Conservation (phyloP, 305 asterid genomes). For the Fraxinus latifolia region DNA sequence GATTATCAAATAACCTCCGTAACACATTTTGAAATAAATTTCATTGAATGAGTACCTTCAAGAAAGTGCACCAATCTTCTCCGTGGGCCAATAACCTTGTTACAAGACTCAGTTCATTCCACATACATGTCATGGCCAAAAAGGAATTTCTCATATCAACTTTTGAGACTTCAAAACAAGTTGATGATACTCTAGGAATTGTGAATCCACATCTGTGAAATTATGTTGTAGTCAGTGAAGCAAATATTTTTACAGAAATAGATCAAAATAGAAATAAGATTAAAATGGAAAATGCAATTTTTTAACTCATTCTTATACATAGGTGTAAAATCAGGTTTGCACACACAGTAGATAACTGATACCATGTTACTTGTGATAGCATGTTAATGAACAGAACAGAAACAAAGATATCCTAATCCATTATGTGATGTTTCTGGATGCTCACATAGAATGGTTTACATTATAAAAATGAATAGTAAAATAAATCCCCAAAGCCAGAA, state of each 20-base stretch:
- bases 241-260: conserved; percentile 13
- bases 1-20: neutral
- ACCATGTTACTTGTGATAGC: neutral
- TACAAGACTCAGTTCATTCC: conserved; percentile 55
- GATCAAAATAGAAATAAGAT: conserved; percentile 8
- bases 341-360: neutral
- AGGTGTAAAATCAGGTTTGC: neutral
- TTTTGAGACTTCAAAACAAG: conserved; percentile 82
- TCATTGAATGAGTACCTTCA: conserved; percentile 47
- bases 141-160: conserved; percentile 53
- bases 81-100: conserved; percentile 65
- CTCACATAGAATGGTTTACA: neutral
- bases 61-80: conserved; percentile 74
- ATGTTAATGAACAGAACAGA: conserved; percentile 7
- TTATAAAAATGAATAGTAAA: conserved; percentile 4
- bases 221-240: conserved; percentile 10
- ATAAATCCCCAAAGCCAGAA: neutral
- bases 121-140: conserved; percentile 44
- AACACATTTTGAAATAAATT: neutral
- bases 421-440: conserved; percentile 1
- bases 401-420: conserved; percentile 14
- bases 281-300: conserved; percentile 5
- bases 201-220: conserved; percentile 50
- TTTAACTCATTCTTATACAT: neutral
- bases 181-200: conserved; percentile 58